These are phyloP conservation scores for Cystobasidium ongulense DNA, from an alignment of 768 basidiomycete species.

Conservation along the genomic window DNA sequence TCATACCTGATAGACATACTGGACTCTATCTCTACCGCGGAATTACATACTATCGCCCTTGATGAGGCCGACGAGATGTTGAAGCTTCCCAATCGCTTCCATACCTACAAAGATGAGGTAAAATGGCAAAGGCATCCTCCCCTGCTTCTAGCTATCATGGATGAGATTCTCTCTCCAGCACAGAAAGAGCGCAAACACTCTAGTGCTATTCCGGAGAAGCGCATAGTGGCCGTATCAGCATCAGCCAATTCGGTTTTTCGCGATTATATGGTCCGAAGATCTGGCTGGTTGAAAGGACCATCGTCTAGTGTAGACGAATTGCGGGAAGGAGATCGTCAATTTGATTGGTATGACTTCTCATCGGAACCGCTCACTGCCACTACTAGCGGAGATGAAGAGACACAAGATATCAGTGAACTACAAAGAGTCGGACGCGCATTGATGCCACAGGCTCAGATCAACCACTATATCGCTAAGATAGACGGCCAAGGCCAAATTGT, in stretches of 20 bases:
- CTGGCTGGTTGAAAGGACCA: slow-evolving; percentile 5
- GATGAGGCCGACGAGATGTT: slow-evolving; percentile 27
- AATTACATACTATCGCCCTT: slow-evolving; percentile 12
- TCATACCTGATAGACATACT: slow-evolving; percentile 7
- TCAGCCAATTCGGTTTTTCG: slow-evolving; percentile 26
- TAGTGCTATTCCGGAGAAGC: background rate
- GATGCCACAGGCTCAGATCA: slow-evolving; percentile 3
- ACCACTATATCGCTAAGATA: background rate
- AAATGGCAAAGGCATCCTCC: slow-evolving; percentile 23
- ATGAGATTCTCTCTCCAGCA: background rate
- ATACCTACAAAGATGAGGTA: slow-evolving; percentile 5
- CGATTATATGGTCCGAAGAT: slow-evolving; percentile 18
- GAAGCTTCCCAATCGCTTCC: slow-evolving; percentile 5
- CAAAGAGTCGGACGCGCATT: background rate
- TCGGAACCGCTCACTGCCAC: background rate
- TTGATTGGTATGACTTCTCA: slow-evolving; percentile 29
- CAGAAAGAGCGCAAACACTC: background rate
- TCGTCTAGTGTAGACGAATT: background rate
- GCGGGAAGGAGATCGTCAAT: background rate
- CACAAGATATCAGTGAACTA: background rate
- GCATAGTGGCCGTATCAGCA: slow-evolving; percentile 13
- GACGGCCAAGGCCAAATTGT: background rate
- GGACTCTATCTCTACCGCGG: background rate
- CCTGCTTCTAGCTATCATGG: slow-evolving; percentile 4
- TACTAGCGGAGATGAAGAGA: background rate